Evolutionary conservation across 1,284 basidiomycete species (phyloP), one percentile per base, ranked within the genome.

Genomic region (Cryptococcus sp.): DNA sequence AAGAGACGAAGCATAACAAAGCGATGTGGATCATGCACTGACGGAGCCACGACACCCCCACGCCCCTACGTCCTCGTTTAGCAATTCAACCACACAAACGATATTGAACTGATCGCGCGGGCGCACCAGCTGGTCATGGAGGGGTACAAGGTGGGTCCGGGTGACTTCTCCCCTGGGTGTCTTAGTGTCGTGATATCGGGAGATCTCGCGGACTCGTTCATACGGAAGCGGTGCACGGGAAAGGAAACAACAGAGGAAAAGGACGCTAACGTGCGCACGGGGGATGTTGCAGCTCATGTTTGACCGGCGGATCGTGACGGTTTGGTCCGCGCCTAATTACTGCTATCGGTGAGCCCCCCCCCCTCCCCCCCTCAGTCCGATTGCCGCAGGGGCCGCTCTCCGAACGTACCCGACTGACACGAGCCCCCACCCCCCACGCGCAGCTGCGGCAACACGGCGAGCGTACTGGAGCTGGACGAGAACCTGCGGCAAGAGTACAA

Each of bases 61-160:
- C n/a, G n/a, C n/a, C n/a, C n/a, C n/a, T n/a, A n/a, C n/a, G 42
- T 43, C 21, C 51, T 15, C 9, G 7, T 18, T 15, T 36, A 63
- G 73, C 78, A 81, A 20, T 98, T 98, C 73, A 87, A 88, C 24
- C 91, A 95, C 73, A 83, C 86, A 64, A 98, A 98, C 71, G 87
- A 86, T 44, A 87, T 98, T 63, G 92, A 97, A 78, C 83, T 98
- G 59, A 93, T 98, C 69, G 95, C 95, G 4, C 82, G 96, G 47
- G 96, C 95, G 13, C 95, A 98, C 79, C 95, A 98, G 73, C 85
- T 98, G 23, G 95, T 95, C 3, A 94, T 98, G 88, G 95, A 98
- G 76, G 95, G 95, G 4, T 98, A 90, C 80, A 98, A 98, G 78
- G 83, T 95, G 46, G 47, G 68, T 50, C 45, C 16, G 9, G 4